Base-by-base conservation (phyloP, 305 asterid genomes). In the Fraxinus latifolia region DNA sequence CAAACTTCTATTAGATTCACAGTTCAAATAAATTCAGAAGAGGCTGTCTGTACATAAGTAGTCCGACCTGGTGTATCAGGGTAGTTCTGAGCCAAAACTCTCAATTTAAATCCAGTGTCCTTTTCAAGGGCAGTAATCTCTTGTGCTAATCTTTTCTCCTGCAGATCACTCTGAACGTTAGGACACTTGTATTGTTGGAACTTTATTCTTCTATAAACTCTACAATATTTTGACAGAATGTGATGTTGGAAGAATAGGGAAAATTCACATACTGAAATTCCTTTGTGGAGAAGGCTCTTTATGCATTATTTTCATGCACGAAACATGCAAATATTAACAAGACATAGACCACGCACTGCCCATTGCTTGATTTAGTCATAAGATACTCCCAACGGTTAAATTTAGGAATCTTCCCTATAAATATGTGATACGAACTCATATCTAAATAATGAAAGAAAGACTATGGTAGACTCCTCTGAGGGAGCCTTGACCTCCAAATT, bases 41-140 rank as follows among this genome's bases (percentile, higher is more conserved):
- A 39, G 5, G 47, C 0, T 39, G 47, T 8, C 9, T 39, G 47
- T 39, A 39, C 2, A 39, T 39, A 2, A 39, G 47, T 8, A 39
- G 11, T 60, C 23, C 62, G 86, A 92, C 97, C 97, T 39, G 98
- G 98, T 2, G 99, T 95, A 73, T 95, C 93, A 25, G 99, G 99
- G 83, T 95, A 95, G 70, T 95, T 95, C 88, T 95, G 99, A 33
- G 96, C 98, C 87, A 94, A 78, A 80, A 95, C 90, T 87, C 97
- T 85, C 90, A 94, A 84, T 81, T 94, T 95, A 80, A 84, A 95
- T 4, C 99, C 99, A 3, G 97, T 93, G 77, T 90, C 97, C 81
- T 90, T 94, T 84, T 94, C 97, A 17, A 95, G 90, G 78, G 88
- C 89, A 68, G 87, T 89, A 78, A 95, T 95, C 86, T 91, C 98